These are phyloP conservation scores for Prunus mume DNA, from an alignment of 306 rosid genomes.

Conservation along the genomic window DNA sequence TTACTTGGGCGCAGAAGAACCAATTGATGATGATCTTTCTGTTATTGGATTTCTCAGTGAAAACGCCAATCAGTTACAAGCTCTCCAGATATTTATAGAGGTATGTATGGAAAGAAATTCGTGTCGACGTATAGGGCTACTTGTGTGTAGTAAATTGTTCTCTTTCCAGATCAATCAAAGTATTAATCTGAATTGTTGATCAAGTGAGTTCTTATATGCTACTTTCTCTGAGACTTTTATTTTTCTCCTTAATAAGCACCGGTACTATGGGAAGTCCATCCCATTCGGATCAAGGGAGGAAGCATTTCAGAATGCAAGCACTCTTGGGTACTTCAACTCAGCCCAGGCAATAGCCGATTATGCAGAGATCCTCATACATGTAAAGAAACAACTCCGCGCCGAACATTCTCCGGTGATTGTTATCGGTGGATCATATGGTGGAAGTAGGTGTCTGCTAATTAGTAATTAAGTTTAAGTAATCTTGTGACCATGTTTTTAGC, in stretches of 20 bases:
- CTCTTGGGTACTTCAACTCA: constrained; percentile 69
- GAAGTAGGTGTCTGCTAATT: constrained; percentile 49
- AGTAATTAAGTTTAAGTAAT: not conserved
- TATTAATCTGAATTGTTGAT: not conserved
- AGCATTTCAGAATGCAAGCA: constrained; percentile 55
- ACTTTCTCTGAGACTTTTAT: not conserved
- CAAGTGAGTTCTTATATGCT: not conserved
- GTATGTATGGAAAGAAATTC: constrained; percentile 21
- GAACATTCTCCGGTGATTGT: constrained; percentile 60
- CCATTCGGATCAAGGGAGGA: constrained; percentile 68
- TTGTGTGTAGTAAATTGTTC: not conserved
- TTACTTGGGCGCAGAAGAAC: constrained; percentile 56
- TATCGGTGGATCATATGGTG: constrained; percentile 83
- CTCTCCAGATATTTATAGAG: constrained; percentile 68
- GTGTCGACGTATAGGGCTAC: too few species aligned
- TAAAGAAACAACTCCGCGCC: constrained; percentile 44
- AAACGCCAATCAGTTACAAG: constrained; percentile 55
- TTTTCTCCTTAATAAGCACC: constrained; percentile 41
- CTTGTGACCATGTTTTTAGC: not conserved
- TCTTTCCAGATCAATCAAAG: not conserved
- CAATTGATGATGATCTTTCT: constrained; percentile 32
- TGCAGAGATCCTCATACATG: constrained; percentile 48
- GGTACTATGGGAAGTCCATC: constrained; percentile 70
- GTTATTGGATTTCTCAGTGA: constrained; percentile 54
- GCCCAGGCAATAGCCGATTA: constrained; percentile 82